phyloP scores from a whole-genome alignment of 108 stramenopile species.

The Nitzschia palea region DNA sequence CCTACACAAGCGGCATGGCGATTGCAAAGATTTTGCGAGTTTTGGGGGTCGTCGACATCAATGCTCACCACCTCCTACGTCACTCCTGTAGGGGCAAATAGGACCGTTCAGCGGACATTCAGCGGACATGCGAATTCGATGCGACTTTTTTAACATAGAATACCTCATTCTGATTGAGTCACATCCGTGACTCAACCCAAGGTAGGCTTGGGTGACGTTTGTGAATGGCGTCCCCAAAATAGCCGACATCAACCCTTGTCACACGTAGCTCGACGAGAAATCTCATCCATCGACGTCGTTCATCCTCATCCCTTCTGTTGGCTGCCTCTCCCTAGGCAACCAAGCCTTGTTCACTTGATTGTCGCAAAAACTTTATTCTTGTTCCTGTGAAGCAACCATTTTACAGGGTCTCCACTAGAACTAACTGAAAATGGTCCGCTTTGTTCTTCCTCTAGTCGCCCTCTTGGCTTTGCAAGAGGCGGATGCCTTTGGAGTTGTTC shows the following conservation, averaged over 20 bases:
- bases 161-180: not conserved
- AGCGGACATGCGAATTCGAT: no score
- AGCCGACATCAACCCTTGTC: not conserved
- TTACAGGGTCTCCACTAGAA: not conserved
- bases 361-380: no score
- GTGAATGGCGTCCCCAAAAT: conserved; percentile 1
- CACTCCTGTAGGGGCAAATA: no score
- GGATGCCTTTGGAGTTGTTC: conserved; percentile 26
- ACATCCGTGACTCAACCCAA: no score
- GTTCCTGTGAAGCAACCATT: no score
- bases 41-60: not conserved
- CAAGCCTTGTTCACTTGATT: no score
- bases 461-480: conserved; percentile 15
- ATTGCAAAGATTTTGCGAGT: not conserved
- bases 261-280: not conserved
- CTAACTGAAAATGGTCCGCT: conserved; percentile 12
- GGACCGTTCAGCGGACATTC: conserved; percentile 2
- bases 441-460: conserved; percentile 2
- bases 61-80: not conserved
- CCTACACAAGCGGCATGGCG: no score
- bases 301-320: not conserved
- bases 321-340: no score
- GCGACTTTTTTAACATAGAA: not conserved
- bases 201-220: conserved; percentile 6
- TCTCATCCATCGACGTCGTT: conserved; percentile 7